Evolutionary conservation across 768 basidiomycete genomes (phyloP), one percentile per base, ranked within the genome.

Genomic region (Hygrocybe punicea): DNA sequence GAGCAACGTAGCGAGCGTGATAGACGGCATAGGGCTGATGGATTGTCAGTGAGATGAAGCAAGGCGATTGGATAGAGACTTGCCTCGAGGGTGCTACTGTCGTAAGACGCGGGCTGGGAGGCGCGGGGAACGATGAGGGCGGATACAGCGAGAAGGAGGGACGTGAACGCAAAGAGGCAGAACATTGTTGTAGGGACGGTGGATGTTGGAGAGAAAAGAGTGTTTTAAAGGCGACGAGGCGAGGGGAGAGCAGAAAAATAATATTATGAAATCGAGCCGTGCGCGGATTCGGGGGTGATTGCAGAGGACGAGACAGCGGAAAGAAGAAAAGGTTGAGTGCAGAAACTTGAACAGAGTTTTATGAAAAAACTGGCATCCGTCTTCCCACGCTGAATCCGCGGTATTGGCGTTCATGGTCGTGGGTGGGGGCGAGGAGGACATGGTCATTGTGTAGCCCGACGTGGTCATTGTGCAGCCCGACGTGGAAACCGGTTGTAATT

Each of bases 1-100:
- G 67, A 42, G 81, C 78, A 55, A 81, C 63, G 71, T 90, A 91
- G 57, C 89, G 78, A 25, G 67, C 62, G 73, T 88, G 84, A 73
- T 89, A 87, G 14, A 52, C 61, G 39, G 71, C 61, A 65, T 88
- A 88, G 16, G 67, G 47, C 84, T 29, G 29, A 29, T 29, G 29
- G 4, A 8, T 29, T 8, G 8, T 29, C 29, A 29, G 29, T 8
- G 29, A 29, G 29, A 29, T 29, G 29, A 29, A 29, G 4, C 8
- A 8, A 29, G 29, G 8, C 29, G 29, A 4, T 29, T 8, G 4
- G 29, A 29, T 4, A 29, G 4, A 8, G 29, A 29, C 29, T 29
- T 4, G 8, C 29, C 29, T 86, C 55, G 23, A 50, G 25, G 23
- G 50, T 55, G 29, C 54, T 42, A 50, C 35, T 46, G 58, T 39